Base-by-base conservation (phyloP, 495 filamentous ascomycete species). In the Penicillium riverlandense region DNA sequence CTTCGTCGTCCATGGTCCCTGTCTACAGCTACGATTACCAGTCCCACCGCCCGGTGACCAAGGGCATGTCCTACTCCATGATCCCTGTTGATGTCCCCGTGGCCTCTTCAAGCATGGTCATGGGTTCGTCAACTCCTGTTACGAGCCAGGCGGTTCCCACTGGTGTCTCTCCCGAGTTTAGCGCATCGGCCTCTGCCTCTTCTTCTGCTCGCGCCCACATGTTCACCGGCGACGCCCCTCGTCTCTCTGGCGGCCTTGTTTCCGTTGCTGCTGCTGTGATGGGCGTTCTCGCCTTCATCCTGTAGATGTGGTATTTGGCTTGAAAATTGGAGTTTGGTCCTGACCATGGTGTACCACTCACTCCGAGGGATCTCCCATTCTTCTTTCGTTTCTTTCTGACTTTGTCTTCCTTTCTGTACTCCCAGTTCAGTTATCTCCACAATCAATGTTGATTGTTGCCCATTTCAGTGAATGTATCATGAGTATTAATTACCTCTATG, bases 11-110 rank as follows among this genome's bases (percentile, higher is more conserved):
- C 7, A 34, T 34, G 32, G 32, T 10, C 7, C n/a, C 32, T 34
- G 32, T 12, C 32, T 22, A 22, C 22, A 22, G 22, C 22, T 22
- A 22, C 4, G 22, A 22, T 22, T 49, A 48, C 34, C n/a, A 35
- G 7, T 43, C 47, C n/a, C 42, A 54, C 45, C 35, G 28, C 28
- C 45, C 50, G 11, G 14, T 36, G 11, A 50, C 49, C 50, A 38
- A 44, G 8, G 29, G 29, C 10, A 41, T 39, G 7, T 29, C 13
- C 16, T 66, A 55, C 48, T 50, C 53, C 35, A 46, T 48, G 58
- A 59, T 69, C 42, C 55, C 63, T 3, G 60, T 69, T 6, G 48
- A 56, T n/a, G 58, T 69, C 0, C 62, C 66, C n/a, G 37, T 40
- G 35, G 46, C 55, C 0, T 52, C 47, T 22, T n/a, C n/a, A n/a